These are phyloP conservation scores for Colletotrichum viniferum DNA, from an alignment of 2,329 filamentous ascomycete genomes.

Conservation along the genomic window DNA sequence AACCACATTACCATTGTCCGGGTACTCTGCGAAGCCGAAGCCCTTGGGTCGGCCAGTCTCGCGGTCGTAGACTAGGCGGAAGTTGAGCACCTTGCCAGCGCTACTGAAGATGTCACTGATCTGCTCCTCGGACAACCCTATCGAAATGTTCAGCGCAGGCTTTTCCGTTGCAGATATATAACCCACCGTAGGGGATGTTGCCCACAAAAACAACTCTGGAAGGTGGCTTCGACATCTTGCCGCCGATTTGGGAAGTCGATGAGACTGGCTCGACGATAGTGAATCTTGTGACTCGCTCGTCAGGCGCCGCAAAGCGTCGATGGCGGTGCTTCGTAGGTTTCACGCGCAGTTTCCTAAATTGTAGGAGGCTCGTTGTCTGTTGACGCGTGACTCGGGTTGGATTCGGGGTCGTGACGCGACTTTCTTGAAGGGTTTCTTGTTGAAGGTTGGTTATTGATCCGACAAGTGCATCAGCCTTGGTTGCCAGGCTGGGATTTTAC, in stretches of 20 bases:
- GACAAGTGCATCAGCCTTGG: constrained; percentile 1
- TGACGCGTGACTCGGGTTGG: background rate
- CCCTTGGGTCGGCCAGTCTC: constrained; percentile 95
- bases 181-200: constrained; percentile 80
- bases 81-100: constrained; percentile 88
- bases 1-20: constrained; percentile 72
- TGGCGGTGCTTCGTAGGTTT: background rate
- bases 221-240: constrained; percentile 74
- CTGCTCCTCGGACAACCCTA: constrained; percentile 93
- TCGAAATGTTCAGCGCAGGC: background rate
- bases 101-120: constrained; percentile 93
- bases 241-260: background rate
- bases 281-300: background rate
- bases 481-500: constrained; percentile 21
- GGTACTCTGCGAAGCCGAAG: constrained; percentile 96
- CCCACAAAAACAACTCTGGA: constrained; percentile 84
- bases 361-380: background rate
- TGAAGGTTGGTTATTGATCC: background rate
- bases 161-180: background rate
- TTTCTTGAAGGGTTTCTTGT: background rate
- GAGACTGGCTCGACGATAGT: background rate
- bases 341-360: background rate
- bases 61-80: constrained; percentile 92
- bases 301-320: background rate
- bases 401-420: background rate